Percentiles rank a stretch among this genome's conserved stretches.
Evolutionary conservation across 306 rosid genomes (phyloP).

Genomic region (Abrus precatorius): DNA sequence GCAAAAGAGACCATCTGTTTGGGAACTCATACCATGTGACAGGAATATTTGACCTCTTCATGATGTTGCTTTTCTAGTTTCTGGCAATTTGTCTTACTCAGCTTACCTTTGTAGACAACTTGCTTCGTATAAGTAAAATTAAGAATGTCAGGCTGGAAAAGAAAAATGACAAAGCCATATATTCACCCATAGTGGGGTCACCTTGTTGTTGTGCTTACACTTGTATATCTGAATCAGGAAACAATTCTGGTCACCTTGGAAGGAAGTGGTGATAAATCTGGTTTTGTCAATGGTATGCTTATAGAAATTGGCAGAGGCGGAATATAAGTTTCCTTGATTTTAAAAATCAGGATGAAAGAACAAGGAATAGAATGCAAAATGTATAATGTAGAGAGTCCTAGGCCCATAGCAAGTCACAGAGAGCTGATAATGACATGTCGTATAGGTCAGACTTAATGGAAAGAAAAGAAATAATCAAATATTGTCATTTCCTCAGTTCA

Average conservation of each 20-base stretch:
- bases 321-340: constrained; percentile 11
- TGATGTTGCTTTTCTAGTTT: not conserved
- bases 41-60: not conserved
- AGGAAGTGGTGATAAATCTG: constrained; percentile 31
- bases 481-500: not conserved
- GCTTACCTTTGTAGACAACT: constrained; percentile 1
- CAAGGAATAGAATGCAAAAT: constrained; percentile 10
- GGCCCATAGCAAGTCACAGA: constrained; percentile 4
- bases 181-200: constrained; percentile 9
- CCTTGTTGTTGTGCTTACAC: constrained; percentile 24
- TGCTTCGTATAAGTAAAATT: constrained; percentile 29
- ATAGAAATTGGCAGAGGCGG: constrained; percentile 3
- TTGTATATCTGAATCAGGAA: constrained; percentile 17
- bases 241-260: constrained; percentile 40
- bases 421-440: not conserved
- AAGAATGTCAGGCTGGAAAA: constrained; percentile 12
- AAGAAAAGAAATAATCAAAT: not conserved
- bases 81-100: constrained; percentile 27
- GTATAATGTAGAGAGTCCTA: not conserved
- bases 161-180: not conserved
- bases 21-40: not conserved
- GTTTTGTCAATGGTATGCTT: constrained; percentile 22
- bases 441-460: not conserved
- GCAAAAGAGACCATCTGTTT: not conserved
- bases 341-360: not conserved